These are phyloP conservation scores for Salicornia ramosissima DNA, from an alignment of 148 eudicot genomes.

Conservation along the genomic window DNA sequence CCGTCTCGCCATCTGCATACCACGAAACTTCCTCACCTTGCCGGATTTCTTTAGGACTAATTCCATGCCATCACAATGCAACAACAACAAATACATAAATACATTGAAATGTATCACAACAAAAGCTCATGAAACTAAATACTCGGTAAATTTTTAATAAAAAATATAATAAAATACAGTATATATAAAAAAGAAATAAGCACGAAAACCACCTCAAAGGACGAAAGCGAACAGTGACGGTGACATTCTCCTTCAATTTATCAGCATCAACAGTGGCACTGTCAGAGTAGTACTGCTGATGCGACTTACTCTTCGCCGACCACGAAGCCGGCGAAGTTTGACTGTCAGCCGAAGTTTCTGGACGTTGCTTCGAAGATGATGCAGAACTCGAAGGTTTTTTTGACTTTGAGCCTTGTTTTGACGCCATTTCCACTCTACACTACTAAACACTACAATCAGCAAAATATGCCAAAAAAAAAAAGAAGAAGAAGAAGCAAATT, in stretches of 20 bases:
- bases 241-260: slow-evolving; percentile 89
- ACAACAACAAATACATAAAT: background rate
- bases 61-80: slow-evolving; percentile 20
- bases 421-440: slow-evolving; percentile 47
- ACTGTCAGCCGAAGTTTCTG: slow-evolving; percentile 52
- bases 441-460: background rate
- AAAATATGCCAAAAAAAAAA: background rate
- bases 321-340: slow-evolving; percentile 64
- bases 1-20: slow-evolving; percentile 97
- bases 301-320: slow-evolving; percentile 51
- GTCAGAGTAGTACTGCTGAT: slow-evolving; percentile 45
- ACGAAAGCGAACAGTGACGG: slow-evolving; percentile 94
- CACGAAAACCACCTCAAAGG: slow-evolving; percentile 66
- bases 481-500: background rate
- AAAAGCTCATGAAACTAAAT: slow-evolving; percentile 4
- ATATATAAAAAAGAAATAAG: background rate
- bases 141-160: background rate
- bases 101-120: too few species aligned
- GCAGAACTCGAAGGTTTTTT: slow-evolving; percentile 55
- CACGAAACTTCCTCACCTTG: slow-evolving; percentile 97
- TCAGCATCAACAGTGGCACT: slow-evolving; percentile 36
- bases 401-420: slow-evolving; percentile 40
- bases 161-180: background rate
- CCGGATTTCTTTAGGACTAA: slow-evolving; percentile 87
- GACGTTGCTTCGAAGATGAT: slow-evolving; percentile 60